Base-by-base conservation (phyloP, 2,329 filamentous ascomycete genomes). In the Penicillium sp. region DNA sequence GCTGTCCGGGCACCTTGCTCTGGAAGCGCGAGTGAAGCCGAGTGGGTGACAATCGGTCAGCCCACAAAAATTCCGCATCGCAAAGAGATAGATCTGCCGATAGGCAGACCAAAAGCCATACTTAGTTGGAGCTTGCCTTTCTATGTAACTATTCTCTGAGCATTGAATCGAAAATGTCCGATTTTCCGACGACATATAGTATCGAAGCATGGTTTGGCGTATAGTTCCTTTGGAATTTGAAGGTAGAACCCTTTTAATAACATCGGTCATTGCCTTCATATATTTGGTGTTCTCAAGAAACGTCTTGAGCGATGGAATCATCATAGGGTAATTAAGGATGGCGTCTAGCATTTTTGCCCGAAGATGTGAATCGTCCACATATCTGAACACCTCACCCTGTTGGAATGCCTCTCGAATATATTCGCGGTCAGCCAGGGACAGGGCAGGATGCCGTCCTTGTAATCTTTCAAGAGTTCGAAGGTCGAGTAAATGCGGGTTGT, bases 271-370 rank as follows among this genome's bases (percentile, higher is more conserved):
- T 16, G 48, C 29, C 24, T 59, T 58, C 6, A 63, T 26, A 26
- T 63, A 61, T 47, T 63, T 63, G 2, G 36, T 52, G 23, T 61
- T 54, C 24, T 59, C 50, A 5, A 57, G 36, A 39, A 63, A 63
- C 2, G 31, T 49, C 26, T 34, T 39, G 1, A 63, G 44, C 5
- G 58, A 61, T 14, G 56, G 58, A 18, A 63, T 61, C 10, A 63
- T 48, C 14, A 13, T 45, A 11, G 18, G 10, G 9, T 54, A 54
- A 3, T n/a, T 31, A 9, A 57, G 46, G 10, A n/a, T 21, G n/a
- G 55, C 33, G 13, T 54, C 24, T 23, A 13, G 39, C 3, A 61
- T 19, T 14, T 51, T 5, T 7, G 42, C 36, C 4, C 48, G 16
- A 16, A 44, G 6, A 11, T n/a, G 13, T 8, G 18, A 8, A 33